Conservation (phyloP, 768 basidiomycete genomes). For the Leccinum longicurvipes region DNA sequence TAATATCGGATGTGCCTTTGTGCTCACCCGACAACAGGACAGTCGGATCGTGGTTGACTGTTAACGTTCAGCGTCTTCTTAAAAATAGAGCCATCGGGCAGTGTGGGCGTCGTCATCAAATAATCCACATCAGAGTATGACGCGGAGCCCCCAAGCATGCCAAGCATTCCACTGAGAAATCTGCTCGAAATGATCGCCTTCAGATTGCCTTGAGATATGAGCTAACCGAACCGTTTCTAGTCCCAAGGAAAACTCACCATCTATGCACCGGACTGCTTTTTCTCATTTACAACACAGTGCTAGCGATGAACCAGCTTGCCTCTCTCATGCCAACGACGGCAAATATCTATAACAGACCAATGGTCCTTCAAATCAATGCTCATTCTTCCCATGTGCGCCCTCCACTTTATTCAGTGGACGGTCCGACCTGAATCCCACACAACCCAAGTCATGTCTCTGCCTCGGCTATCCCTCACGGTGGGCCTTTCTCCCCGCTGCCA, state of each 20-base stretch:
- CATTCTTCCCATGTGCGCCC: neutral
- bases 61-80: neutral
- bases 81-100: neutral
- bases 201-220: neutral
- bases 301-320: neutral
- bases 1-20: neutral
- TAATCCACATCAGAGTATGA: neutral
- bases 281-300: neutral
- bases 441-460: conserved; percentile 2
- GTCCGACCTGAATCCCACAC: conserved; percentile 19
- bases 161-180: neutral
- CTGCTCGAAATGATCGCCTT: too few relatives aligned
- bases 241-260: neutral
- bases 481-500: conserved; percentile 9
- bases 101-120: neutral
- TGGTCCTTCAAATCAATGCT: neutral
- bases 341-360: neutral
- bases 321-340: neutral
- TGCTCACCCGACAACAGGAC: neutral
- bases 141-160: neutral
- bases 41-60: too few relatives aligned
- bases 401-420: neutral
- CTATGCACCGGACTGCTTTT: neutral
- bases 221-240: neutral
- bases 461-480: neutral